Conservation (phyloP, 306 rosid genomes). For the Cicer yamashitae region DNA sequence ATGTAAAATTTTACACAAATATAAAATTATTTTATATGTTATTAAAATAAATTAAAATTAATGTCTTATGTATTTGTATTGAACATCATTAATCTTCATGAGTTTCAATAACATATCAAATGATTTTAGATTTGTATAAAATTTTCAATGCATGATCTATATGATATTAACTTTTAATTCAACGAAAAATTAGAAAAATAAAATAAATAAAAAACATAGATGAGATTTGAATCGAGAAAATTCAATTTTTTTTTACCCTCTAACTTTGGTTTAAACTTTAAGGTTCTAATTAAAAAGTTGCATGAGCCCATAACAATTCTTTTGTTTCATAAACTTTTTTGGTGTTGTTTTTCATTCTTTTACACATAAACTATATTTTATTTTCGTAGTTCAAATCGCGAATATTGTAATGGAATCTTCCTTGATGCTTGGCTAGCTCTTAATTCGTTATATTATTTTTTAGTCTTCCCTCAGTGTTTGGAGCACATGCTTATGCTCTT, state of each 20-base stretch:
- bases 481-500: constrained; percentile 50
- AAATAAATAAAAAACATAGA: too few species aligned
- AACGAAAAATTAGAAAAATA: too few species aligned
- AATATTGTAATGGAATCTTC: constrained; percentile 47
- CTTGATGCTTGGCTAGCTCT: constrained; percentile 45
- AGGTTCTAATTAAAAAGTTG: constrained; percentile 40
- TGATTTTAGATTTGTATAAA: too few species aligned
- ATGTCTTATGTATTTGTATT: too few species aligned
- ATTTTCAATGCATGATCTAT: too few species aligned
- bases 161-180: too few species aligned
- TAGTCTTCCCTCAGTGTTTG: constrained; percentile 45
- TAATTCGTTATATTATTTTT: constrained; percentile 2
- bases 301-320: constrained; percentile 34
- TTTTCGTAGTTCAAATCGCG: constrained; percentile 15
- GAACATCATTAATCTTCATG: too few species aligned
- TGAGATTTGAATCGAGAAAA: too few species aligned
- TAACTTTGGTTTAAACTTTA: constrained; percentile 1
- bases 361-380: neutral
- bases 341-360: neutral
- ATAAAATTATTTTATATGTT: too few species aligned
- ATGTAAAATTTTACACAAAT: too few species aligned
- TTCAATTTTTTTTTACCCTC: neutral
- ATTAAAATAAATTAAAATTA: too few species aligned
- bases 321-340: constrained; percentile 27
- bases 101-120: too few species aligned